Evolutionary conservation across 108 stramenopile species (phyloP).

Genomic region (Aureococcus anophagefferens): DNA sequence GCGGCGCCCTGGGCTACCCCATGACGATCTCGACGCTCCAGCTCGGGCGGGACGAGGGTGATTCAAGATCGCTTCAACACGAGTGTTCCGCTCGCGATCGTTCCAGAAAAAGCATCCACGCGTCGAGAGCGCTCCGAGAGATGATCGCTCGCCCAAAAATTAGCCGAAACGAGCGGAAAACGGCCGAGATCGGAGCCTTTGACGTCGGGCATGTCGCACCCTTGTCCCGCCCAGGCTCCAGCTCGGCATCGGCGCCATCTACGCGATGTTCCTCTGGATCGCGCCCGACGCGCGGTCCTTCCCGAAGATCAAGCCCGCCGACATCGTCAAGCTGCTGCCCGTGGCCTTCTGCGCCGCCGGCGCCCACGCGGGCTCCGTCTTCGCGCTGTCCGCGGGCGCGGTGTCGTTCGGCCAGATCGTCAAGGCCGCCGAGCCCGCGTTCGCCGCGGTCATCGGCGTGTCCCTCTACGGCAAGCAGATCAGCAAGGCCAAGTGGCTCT

Average conservation of each 20-base stretch:
- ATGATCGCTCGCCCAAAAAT: too few species aligned
- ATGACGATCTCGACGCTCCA: slow-evolving; percentile 39
- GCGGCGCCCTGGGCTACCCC: slow-evolving; percentile 43
- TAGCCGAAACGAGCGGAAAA: too few species aligned
- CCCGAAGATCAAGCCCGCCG: neutral
- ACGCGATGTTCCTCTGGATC: slow-evolving; percentile 50
- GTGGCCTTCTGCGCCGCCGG: slow-evolving; percentile 51
- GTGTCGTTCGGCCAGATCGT: slow-evolving; percentile 58
- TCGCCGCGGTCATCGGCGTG: slow-evolving; percentile 52
- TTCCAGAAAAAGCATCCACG: too few species aligned
- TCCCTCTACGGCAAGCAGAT: slow-evolving; percentile 48
- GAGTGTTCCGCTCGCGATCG: too few species aligned
- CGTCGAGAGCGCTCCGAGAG: too few species aligned
- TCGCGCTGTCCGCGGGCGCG: slow-evolving; percentile 49
- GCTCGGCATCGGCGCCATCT: slow-evolving; percentile 47
- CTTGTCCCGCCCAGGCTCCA: too few species aligned
- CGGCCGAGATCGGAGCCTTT: too few species aligned
- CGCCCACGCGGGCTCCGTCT: slow-evolving; percentile 53
- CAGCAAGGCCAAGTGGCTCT: slow-evolving; percentile 52
- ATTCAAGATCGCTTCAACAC: too few species aligned
- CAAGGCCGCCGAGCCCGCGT: slow-evolving; percentile 57
- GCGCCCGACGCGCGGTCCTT: slow-evolving; percentile 12
- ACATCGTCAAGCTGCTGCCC: slow-evolving; percentile 49
- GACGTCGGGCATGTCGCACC: too few species aligned
- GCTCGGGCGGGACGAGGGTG: too few species aligned